Conservation (phyloP, 176 grass and related monocot genomes). For the Aechmea fasciata region DNA sequence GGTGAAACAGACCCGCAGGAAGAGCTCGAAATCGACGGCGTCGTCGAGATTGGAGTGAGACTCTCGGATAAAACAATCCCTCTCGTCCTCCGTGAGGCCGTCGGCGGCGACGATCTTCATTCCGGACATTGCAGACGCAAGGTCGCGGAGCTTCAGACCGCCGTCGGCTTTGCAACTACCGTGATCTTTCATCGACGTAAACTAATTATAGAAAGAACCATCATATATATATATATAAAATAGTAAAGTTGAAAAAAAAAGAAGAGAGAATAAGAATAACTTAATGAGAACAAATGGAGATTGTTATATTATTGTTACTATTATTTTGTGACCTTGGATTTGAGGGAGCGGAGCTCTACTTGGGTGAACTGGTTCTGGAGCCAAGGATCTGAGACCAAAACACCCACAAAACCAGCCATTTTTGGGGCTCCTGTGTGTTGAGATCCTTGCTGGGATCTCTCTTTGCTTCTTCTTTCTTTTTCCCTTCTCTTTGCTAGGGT, state of each 20-base stretch:
- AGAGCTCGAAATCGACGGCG: constrained; percentile 63
- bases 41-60: constrained; percentile 29
- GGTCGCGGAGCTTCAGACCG: constrained; percentile 48
- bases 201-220: constrained; percentile 14
- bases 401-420: constrained; percentile 17
- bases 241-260: not conserved
- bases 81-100: constrained; percentile 48
- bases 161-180: constrained; percentile 10
- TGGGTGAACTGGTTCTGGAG: constrained; percentile 81
- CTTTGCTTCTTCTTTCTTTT: too few relatives aligned
- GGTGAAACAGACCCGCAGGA: constrained; percentile 32
- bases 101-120: constrained; percentile 17
- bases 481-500: too few relatives aligned
- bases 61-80: constrained; percentile 41
- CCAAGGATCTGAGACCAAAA: constrained; percentile 66
- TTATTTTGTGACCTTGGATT: constrained; percentile 29
- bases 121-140: constrained; percentile 39
- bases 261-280: not conserved
- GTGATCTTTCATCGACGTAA: constrained; percentile 30
- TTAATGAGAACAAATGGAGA: not conserved
- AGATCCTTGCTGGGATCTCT: too few relatives aligned
- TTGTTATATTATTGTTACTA: not conserved
- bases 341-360: constrained; percentile 61
- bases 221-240: too few relatives aligned
- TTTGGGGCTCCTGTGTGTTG: not conserved